phyloP scores from a whole-genome alignment of 2,329 filamentous ascomycete genomes.

The Penicillium sp. region DNA sequence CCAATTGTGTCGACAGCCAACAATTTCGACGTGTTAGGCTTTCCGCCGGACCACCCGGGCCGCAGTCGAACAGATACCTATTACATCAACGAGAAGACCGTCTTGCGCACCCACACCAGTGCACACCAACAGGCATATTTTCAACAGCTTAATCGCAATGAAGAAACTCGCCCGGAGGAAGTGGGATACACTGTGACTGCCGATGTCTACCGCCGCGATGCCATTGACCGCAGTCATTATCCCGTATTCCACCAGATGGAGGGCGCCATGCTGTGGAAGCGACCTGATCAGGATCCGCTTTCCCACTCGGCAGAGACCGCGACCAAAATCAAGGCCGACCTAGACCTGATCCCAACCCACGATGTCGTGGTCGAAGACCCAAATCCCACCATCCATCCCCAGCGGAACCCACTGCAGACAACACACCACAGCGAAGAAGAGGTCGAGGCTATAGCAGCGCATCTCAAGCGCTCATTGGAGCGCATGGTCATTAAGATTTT shows the following conservation, averaged over 20 bases:
- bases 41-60: constrained; percentile 80
- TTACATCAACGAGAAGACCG: constrained; percentile 78
- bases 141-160: constrained; percentile 53
- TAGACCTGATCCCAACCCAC: constrained; percentile 67
- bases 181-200: constrained; percentile 85
- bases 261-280: constrained; percentile 83
- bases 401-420: constrained; percentile 76
- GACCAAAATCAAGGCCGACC: constrained; percentile 61
- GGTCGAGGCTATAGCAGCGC: constrained; percentile 72
- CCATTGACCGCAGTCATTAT: constrained; percentile 90
- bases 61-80: constrained; percentile 87
- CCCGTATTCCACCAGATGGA: constrained; percentile 99
- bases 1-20: constrained; percentile 78
- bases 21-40: constrained; percentile 97
- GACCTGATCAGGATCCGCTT: constrained; percentile 39
- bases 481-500: constrained; percentile 87
- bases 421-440: constrained; percentile 66
- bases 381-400: constrained; percentile 68
- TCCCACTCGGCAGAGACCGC: constrained; percentile 43
- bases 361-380: constrained; percentile 73
- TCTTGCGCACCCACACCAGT: constrained; percentile 88
- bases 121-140: constrained; percentile 87
- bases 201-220: constrained; percentile 92
- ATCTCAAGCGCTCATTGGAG: constrained; percentile 85
- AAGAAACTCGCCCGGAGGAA: constrained; percentile 30